Evolutionary conservation across 1,284 basidiomycete species (phyloP).

Genomic region (Wolfiporia cocos): DNA sequence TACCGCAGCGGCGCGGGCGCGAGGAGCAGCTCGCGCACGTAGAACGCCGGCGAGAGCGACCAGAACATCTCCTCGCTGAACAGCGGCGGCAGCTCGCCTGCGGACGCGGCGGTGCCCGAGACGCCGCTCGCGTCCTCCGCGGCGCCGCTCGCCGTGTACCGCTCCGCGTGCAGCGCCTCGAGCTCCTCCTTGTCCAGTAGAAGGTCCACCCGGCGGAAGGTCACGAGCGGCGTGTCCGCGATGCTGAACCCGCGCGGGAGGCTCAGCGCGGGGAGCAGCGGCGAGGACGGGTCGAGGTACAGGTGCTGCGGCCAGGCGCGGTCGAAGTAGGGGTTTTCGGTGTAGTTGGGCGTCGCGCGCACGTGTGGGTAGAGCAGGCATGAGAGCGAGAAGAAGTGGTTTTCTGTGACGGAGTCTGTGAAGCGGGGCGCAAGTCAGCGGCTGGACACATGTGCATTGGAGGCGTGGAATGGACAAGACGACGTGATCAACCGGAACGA

Average conservation of each 20-base stretch:
- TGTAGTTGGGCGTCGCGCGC: conserved; percentile 54
- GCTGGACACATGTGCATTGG: background rate
- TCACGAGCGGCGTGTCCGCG: conserved; percentile 49
- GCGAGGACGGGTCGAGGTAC: conserved; percentile 50
- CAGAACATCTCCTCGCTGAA: conserved; percentile 52
- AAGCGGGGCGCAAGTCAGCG: background rate
- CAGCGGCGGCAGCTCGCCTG: conserved; percentile 21
- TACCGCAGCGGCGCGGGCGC: conserved; percentile 41
- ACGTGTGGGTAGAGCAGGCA: conserved; percentile 62
- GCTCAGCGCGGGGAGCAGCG: conserved; percentile 33
- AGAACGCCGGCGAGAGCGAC: conserved; percentile 45
- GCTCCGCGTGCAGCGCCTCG: conserved; percentile 34
- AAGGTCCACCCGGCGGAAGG: conserved; percentile 59
- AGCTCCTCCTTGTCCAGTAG: conserved; percentile 47
- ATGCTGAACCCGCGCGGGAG: conserved; percentile 50
- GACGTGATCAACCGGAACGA: background rate
- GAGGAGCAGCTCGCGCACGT: conserved; percentile 41
- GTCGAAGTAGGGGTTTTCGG: conserved; percentile 45
- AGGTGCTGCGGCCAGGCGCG: conserved; percentile 58
- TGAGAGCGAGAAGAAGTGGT: conserved; percentile 66
- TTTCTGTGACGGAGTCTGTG: conserved; percentile 60
- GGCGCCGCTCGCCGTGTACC: conserved; percentile 8
- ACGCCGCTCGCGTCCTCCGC: conserved; percentile 9
- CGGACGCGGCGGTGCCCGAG: conserved; percentile 4
- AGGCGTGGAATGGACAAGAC: background rate